Conservation (phyloP, 345 rosid genomes). For the Ailanthus altissimus region DNA sequence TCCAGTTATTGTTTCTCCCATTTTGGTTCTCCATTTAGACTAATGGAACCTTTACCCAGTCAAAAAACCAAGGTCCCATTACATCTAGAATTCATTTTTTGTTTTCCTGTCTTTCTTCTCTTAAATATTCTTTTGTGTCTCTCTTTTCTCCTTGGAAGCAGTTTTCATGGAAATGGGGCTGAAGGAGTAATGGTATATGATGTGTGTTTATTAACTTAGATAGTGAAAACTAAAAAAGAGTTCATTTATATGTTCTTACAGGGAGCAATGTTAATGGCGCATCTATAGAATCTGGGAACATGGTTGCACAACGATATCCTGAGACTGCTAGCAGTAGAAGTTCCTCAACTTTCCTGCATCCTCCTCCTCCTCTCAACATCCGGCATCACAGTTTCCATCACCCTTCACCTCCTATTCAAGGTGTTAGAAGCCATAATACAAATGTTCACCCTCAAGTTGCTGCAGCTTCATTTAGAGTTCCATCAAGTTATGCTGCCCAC, state of each 20-base stretch:
- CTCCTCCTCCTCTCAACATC: constrained; percentile 40
- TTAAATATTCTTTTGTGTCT: not conserved
- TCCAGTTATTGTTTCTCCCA: not conserved
- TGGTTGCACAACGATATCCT: constrained; percentile 43
- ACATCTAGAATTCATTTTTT: not conserved
- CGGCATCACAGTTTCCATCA: constrained; percentile 47
- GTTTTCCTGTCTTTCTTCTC: not conserved
- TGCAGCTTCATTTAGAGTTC: constrained; percentile 40
- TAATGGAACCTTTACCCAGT: constrained; percentile 7
- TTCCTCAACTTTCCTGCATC: constrained; percentile 42
- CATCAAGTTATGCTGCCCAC: constrained; percentile 44
- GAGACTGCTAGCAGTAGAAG: constrained; percentile 51
- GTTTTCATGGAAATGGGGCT: not conserved
- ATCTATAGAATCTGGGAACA: constrained; percentile 48
- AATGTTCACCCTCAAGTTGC: constrained; percentile 54
- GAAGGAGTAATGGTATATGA: not conserved
- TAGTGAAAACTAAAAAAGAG: not conserved
- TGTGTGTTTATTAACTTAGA: not conserved
- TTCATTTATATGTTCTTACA: constrained; percentile 3
- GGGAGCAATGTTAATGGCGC: constrained; percentile 47
- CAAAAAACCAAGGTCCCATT: not conserved
- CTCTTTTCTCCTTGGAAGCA: not conserved
- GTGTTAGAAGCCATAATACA: constrained; percentile 55
- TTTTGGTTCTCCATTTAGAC: not conserved
- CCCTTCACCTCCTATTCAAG: constrained; percentile 50